Evolutionary conservation across 2,329 filamentous ascomycete species (phyloP), one percentile per base, ranked within the genome.

Genomic region (Pestalotiopsis fici): DNA sequence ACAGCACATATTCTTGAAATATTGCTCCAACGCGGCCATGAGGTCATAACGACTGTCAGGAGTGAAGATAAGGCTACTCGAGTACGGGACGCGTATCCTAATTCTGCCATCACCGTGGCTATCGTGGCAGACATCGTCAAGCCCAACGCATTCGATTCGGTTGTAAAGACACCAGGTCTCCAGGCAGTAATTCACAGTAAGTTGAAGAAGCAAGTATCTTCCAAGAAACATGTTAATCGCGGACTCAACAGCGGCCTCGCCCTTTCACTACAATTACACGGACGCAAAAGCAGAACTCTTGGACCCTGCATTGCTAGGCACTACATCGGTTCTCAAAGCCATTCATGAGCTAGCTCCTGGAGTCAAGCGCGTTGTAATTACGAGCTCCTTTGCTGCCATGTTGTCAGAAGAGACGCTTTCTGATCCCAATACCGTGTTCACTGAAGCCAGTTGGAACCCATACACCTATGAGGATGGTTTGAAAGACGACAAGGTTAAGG

Each of bases 311-410:
- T 75, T 87, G 27, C 78, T 83, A 64, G 88, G 86, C 69, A 87
- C 85, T 1, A 91, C 90, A 71, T 90, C 90, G 55, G 88, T 95
- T 67, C 89, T 92, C 31, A 86, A 90, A 70, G 88, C 91, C 11
- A 84, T 94, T 68, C 88, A 90, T 71, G 81, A 82, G 64, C 67
- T 86, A 75, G 73, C 84, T 0, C 85, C 84, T 0, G 71, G 70
- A 1, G 91, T 96, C 61, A 92, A 90, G 80, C 86, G 89, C 66
- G 91, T 96, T 7, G 90, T 91, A 3, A 57, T 57, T 5, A 57
- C 55, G 11, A 13, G 11, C 12, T 57, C 55, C 1, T 31, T 31
- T 15, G 55, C 55, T 4, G 12, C 55, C 2, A 57, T 57, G 4
- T 9, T 27, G 4, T 12, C 11, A 4, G 11, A 27, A 3, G 5